phyloP scores from a whole-genome alignment of 208 protist species.

The Leishmania braziliensis region DNA sequence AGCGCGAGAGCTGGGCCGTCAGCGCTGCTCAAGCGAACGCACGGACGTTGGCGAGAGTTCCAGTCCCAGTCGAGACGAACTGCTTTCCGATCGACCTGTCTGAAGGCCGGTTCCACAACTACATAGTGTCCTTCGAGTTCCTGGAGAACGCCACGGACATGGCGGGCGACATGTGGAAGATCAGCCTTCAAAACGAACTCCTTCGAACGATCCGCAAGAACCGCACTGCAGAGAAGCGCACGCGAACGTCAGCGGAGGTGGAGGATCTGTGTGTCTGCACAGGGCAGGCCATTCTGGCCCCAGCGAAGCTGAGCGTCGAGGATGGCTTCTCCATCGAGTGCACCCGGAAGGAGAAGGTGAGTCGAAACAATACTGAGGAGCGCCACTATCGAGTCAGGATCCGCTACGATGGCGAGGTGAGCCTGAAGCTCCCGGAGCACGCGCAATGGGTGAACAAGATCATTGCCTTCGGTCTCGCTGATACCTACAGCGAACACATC shows the following conservation, averaged over 20 bases:
- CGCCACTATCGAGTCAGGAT: slow-evolving; percentile 32
- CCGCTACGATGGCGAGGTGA: slow-evolving; percentile 21
- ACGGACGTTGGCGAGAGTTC: neutral
- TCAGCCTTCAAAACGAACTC: slow-evolving; percentile 21
- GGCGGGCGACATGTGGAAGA: slow-evolving; percentile 34
- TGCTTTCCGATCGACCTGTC: slow-evolving; percentile 32
- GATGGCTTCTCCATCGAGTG: slow-evolving; percentile 17
- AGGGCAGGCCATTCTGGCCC: slow-evolving; percentile 29
- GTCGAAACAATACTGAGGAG: slow-evolving; percentile 18
- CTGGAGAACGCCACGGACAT: slow-evolving; percentile 35
- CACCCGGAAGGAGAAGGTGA: slow-evolving; percentile 26
- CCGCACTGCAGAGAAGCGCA: slow-evolving; percentile 2
- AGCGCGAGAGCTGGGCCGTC: slow-evolving; percentile 26
- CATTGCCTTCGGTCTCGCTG: slow-evolving; percentile 18
- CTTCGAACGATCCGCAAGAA: slow-evolving; percentile 25
- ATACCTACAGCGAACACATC: slow-evolving; percentile 29
- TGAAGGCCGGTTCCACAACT: slow-evolving; percentile 21
- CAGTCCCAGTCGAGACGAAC: slow-evolving; percentile 26
- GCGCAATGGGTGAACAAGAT: slow-evolving; percentile 32
- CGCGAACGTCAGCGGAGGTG: slow-evolving; percentile 4
- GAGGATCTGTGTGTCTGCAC: slow-evolving; percentile 30
- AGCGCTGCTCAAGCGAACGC: slow-evolving; percentile 21
- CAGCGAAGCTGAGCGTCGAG: slow-evolving; percentile 19
- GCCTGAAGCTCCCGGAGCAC: slow-evolving; percentile 25
- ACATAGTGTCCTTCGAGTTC: slow-evolving; percentile 40